Evolutionary conservation across 148 eudicot species (phyloP).

Genomic region (Camellia lanceoleosa): DNA sequence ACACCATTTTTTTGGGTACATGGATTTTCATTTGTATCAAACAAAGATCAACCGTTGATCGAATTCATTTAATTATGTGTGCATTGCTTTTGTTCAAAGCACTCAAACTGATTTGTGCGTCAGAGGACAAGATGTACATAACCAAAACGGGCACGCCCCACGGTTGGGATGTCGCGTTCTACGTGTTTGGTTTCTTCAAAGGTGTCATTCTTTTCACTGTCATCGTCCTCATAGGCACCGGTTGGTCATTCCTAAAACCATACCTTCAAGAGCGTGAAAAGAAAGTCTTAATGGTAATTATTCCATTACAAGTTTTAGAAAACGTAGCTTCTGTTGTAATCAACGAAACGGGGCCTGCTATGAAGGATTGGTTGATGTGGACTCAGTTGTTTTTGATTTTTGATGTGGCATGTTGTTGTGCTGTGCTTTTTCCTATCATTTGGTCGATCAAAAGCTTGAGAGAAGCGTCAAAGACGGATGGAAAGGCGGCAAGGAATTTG

Average conservation of each 20-base stretch:
- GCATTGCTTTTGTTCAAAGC: constrained; percentile 27
- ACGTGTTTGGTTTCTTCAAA: constrained; percentile 30
- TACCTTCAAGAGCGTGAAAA: constrained; percentile 41
- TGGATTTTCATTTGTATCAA: constrained; percentile 28
- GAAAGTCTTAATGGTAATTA: constrained; percentile 30
- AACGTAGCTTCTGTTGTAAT: constrained; percentile 27
- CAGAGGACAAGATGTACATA: constrained; percentile 38
- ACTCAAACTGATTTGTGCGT: constrained; percentile 30
- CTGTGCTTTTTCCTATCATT: constrained; percentile 30
- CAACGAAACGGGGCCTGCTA: constrained; percentile 27
- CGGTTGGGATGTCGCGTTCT: constrained; percentile 45
- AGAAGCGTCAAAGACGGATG: constrained; percentile 32
- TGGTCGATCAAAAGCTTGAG: constrained; percentile 31
- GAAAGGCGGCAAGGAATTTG: constrained; percentile 33
- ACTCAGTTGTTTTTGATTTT: constrained; percentile 28
- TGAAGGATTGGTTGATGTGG: constrained; percentile 27
- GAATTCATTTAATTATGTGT: constrained; percentile 34
- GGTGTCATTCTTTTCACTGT: constrained; percentile 33
- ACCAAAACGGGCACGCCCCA: constrained; percentile 38
- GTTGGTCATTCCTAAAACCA: constrained; percentile 48
- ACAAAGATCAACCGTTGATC: constrained; percentile 7
- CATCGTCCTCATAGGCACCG: constrained; percentile 39
- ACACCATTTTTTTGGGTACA: constrained; percentile 1
- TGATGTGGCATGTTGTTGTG: constrained; percentile 32
- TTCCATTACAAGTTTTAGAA: constrained; percentile 36